Evolutionary conservation across 352 stramenopile species (phyloP).

Genomic region (Globisporangium carolinianum): DNA sequence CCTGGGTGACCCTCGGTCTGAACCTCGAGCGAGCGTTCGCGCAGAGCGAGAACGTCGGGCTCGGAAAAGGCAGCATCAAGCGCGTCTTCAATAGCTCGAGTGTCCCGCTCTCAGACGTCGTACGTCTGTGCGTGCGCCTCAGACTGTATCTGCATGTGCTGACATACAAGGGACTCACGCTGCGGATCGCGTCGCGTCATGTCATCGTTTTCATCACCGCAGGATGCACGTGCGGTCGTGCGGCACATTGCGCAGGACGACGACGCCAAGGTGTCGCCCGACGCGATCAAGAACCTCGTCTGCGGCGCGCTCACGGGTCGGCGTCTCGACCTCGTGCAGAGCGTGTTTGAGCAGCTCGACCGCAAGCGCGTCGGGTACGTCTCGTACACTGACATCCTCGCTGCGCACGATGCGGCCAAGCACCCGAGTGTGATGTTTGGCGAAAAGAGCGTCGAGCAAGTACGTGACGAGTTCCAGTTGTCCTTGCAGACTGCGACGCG

Average conservation of each 20-base stretch:
- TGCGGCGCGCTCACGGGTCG: slow-evolving; percentile 36
- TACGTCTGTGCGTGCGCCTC: slow-evolving; percentile 12
- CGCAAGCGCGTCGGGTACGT: slow-evolving; percentile 55
- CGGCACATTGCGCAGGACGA: slow-evolving; percentile 25
- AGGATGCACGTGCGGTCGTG: slow-evolving; percentile 55
- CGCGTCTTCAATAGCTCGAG: slow-evolving; percentile 41
- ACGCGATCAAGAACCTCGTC: slow-evolving; percentile 55
- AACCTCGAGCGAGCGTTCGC: slow-evolving; percentile 39
- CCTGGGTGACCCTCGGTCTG: slow-evolving; percentile 45
- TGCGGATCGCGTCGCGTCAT: too few species aligned
- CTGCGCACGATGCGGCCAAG: slow-evolving; percentile 37
- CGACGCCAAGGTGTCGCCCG: slow-evolving; percentile 30
- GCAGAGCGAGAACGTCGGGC: slow-evolving; percentile 25
- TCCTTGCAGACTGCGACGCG: slow-evolving; percentile 35
- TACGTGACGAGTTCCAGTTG: slow-evolving; percentile 46
- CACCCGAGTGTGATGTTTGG: slow-evolving; percentile 73
- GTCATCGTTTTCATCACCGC: not conserved
- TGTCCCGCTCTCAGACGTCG: slow-evolving; percentile 53
- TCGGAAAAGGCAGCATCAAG: slow-evolving; percentile 52
- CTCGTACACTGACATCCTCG: slow-evolving; percentile 36
- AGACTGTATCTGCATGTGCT: not conserved
- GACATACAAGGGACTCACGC: not conserved
- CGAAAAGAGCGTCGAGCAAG: slow-evolving; percentile 44
- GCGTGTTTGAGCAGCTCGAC: slow-evolving; percentile 63
- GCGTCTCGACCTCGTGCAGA: slow-evolving; percentile 59